Conservation (phyloP, 257 asterid species). For the Misopates orontium region DNA sequence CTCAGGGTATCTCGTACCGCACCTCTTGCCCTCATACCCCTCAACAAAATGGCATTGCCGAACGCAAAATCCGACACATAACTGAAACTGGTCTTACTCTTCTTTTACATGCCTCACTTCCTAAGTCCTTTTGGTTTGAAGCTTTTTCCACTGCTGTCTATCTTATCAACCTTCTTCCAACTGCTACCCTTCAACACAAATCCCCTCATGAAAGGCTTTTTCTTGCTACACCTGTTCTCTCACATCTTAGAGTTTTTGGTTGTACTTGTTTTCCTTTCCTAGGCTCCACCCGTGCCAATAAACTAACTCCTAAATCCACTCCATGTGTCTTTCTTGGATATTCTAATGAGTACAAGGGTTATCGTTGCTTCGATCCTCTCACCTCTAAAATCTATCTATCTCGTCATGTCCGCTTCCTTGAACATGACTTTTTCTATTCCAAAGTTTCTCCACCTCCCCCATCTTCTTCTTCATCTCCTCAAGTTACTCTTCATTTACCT, state of each 20-base stretch:
- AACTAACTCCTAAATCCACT: neutral
- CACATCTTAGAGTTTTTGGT: slow-evolving; percentile 8
- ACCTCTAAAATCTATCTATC: neutral
- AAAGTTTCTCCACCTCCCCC: no score
- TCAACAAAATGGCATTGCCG: slow-evolving; percentile 4
- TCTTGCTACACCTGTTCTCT: neutral
- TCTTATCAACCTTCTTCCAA: slow-evolving; percentile 16
- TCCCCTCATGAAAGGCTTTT: neutral
- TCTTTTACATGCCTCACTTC: neutral
- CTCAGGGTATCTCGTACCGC: no score
- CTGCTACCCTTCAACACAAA: neutral
- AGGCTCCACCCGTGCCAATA: neutral
- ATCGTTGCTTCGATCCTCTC: neutral
- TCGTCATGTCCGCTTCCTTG: neutral
- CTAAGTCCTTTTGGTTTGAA: neutral
- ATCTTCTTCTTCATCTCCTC: neutral
- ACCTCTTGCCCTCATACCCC: neutral
- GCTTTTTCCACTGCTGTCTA: neutral
- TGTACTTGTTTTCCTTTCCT: neutral
- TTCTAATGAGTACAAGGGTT: neutral
- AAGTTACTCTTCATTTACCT: neutral
- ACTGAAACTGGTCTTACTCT: neutral
- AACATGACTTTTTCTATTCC: neutral
- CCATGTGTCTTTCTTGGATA: slow-evolving; percentile 17
- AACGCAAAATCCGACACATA: slow-evolving; percentile 8